Evolutionary conservation across 2,329 filamentous ascomycete species (phyloP).

Genomic region (Alternaria sp.): DNA sequence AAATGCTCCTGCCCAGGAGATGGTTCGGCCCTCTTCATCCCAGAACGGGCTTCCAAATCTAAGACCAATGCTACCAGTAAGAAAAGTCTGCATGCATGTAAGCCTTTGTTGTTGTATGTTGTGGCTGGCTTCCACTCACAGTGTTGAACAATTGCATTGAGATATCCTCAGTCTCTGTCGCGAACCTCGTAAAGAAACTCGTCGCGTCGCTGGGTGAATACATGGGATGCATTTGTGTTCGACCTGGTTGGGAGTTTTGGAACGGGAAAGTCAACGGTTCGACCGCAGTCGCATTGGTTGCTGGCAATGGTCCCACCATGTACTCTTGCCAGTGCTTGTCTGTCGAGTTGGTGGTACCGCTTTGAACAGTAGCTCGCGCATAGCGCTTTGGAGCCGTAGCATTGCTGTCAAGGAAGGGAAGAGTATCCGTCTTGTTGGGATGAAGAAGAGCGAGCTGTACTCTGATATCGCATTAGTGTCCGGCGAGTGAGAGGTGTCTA

Average conservation of each 20-base stretch:
- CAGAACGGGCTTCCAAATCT: slow-evolving; percentile 37
- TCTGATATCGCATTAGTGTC: slow-evolving; percentile 6
- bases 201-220: slow-evolving; percentile 12
- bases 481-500: neutral
- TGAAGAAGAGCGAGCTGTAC: slow-evolving; percentile 15
- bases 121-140: slow-evolving; percentile 10
- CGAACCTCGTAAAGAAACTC: slow-evolving; percentile 13
- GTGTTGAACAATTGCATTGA: slow-evolving; percentile 30
- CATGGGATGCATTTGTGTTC: slow-evolving; percentile 14
- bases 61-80: slow-evolving; percentile 19
- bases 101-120: neutral
- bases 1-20: slow-evolving; percentile 59
- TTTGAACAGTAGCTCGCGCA: slow-evolving; percentile 28
- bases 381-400: slow-evolving; percentile 20
- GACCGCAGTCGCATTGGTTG: slow-evolving; percentile 48
- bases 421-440: slow-evolving; percentile 31
- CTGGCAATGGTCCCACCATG: slow-evolving; percentile 58
- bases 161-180: slow-evolving; percentile 26
- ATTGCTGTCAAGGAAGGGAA: slow-evolving; percentile 19
- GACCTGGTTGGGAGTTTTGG: slow-evolving; percentile 23
- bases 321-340: slow-evolving; percentile 53
- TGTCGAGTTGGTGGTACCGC: slow-evolving; percentile 10
- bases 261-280: slow-evolving; percentile 28
- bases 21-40: slow-evolving; percentile 48
- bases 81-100: slow-evolving; percentile 14